These are phyloP conservation scores for Avicennia marina DNA, from an alignment of 257 asterid species.

Conservation along the genomic window DNA sequence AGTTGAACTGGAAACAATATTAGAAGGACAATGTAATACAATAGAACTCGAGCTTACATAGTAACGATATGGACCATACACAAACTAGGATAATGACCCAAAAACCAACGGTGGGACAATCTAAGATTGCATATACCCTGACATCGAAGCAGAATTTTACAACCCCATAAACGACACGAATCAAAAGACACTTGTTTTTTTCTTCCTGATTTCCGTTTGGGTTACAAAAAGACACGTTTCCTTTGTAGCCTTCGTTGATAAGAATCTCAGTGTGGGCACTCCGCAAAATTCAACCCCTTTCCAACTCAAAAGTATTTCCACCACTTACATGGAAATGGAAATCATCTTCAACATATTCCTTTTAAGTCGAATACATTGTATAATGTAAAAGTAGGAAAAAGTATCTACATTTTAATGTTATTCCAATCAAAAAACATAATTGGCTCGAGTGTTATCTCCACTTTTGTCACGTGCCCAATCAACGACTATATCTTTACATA, in stretches of 20 bases:
- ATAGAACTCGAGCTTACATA: no score
- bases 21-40: no score
- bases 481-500: not conserved
- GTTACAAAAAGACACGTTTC: conserved; percentile 12
- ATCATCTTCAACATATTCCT: conserved; percentile 4
- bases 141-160: no score
- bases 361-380: no score
- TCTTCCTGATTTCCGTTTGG: no score
- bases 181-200: no score
- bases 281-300: not conserved
- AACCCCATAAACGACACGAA: not conserved
- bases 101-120: conserved; percentile 7
- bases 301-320: conserved; percentile 15
- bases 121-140: not conserved
- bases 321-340: conserved; percentile 1
- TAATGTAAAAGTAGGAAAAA: no score
- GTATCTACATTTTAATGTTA: no score
- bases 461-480: not conserved
- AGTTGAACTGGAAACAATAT: no score
- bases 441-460: not conserved
- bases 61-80: no score
- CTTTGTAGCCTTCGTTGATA: conserved; percentile 20
- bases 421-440: no score
- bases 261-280: conserved; percentile 18
- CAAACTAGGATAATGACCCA: not conserved